phyloP scores from a whole-genome alignment of 2,329 filamentous ascomycete genomes.

The Neonectria ditissima region DNA sequence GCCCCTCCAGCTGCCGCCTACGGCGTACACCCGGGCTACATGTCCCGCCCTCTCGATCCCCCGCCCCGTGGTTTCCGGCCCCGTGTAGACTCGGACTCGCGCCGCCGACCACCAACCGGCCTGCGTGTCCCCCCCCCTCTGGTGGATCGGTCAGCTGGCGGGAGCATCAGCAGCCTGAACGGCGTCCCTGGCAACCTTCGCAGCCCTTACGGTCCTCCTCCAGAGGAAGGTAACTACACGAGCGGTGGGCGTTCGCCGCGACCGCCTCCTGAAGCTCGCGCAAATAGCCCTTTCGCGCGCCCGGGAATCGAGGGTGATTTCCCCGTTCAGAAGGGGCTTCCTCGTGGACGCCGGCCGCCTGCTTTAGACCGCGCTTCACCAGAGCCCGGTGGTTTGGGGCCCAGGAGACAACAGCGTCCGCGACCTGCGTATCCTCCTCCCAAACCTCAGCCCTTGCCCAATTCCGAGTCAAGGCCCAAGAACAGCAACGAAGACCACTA shows the following conservation, averaged over 20 bases:
- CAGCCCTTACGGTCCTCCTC: conserved; percentile 40
- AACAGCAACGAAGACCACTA: conserved; percentile 19
- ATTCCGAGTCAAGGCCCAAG: conserved; percentile 4
- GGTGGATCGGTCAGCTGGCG: conserved; percentile 29
- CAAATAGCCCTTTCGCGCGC: conserved; percentile 45
- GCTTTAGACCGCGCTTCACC: conserved; percentile 19
- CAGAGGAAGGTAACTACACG: conserved; percentile 39
- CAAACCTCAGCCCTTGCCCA: conserved; percentile 24
- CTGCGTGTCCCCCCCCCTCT: conserved; percentile 40
- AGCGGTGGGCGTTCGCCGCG: conserved; percentile 26
- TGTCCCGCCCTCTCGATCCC: conserved; percentile 39
- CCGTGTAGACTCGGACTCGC: conserved; percentile 41
- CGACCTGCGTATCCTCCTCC: conserved; percentile 40
- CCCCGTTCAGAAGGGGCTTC: conserved; percentile 50
- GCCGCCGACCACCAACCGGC: conserved; percentile 34
- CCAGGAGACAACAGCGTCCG: conserved; percentile 39
- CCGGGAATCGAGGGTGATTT: conserved; percentile 50
- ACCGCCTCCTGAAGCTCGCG: conserved; percentile 33
- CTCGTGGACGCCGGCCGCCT: conserved; percentile 48
- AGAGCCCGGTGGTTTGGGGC: conserved; percentile 30
- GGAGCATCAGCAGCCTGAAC: conserved; percentile 13
- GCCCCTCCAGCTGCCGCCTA: conserved; percentile 16
- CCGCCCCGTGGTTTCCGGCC: conserved; percentile 44
- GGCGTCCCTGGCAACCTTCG: conserved; percentile 18
- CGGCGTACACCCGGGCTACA: conserved; percentile 32